Evolutionary conservation across 2,329 filamentous ascomycete genomes (phyloP).

Genomic region (Hymenoscyphus repandus): DNA sequence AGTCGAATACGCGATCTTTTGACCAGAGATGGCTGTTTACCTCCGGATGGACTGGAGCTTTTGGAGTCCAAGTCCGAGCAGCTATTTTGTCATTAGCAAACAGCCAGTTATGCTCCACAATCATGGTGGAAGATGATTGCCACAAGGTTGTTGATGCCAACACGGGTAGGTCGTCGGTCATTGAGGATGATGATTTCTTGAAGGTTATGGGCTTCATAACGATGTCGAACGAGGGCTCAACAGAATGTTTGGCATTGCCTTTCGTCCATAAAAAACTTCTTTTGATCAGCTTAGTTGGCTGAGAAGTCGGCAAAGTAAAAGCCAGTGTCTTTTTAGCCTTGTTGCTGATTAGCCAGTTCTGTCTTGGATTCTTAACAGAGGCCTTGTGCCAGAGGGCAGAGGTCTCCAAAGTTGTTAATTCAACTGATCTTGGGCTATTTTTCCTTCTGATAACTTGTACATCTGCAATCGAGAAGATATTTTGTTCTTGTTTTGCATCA

Average conservation of each 20-base stretch:
- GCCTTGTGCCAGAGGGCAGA: neutral
- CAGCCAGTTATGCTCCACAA: constrained; percentile 1
- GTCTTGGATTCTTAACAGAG: neutral
- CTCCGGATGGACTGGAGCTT: neutral
- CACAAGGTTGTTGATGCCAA: constrained; percentile 3
- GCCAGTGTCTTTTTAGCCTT: no score
- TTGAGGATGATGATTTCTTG: neutral
- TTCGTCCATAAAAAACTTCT: neutral
- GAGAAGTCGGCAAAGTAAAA: no score
- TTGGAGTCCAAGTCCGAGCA: neutral
- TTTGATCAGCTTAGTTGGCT: neutral
- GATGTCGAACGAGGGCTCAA: neutral
- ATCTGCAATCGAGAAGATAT: neutral
- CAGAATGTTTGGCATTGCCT: neutral
- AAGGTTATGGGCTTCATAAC: neutral
- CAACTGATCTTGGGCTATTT: neutral
- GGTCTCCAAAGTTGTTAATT: neutral
- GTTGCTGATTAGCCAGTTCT: neutral
- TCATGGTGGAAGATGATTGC: constrained; percentile 1
- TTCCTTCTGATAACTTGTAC: neutral
- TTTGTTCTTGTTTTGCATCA: neutral
- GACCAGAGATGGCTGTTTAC: neutral
- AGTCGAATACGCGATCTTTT: neutral
- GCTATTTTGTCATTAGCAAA: neutral
- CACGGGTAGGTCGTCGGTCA: neutral